phyloP scores from a whole-genome alignment of 2,329 filamentous ascomycete genomes.

The Neofusicoccum sp. region DNA sequence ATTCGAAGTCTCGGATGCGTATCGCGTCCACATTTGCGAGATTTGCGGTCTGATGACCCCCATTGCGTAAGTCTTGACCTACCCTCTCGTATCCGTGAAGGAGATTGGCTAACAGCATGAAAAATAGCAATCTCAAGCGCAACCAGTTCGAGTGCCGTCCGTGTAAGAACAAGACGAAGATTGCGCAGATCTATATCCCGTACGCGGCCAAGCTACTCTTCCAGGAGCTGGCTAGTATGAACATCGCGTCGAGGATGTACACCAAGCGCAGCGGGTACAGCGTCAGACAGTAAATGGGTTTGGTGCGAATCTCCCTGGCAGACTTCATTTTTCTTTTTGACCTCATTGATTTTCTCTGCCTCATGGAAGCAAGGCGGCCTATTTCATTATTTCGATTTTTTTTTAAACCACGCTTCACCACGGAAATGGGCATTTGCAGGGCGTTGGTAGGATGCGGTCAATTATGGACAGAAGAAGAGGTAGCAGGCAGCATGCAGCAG shows the following conservation, averaged over 20 bases:
- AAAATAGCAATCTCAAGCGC: slow-evolving; percentile 78
- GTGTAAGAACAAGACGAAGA: slow-evolving; percentile 99
- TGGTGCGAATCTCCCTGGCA: neutral
- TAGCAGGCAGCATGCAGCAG: neutral
- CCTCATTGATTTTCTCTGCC: neutral
- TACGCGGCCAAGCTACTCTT: slow-evolving; percentile 98
- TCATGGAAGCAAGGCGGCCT: neutral
- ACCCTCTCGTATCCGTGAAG: slow-evolving; percentile 26
- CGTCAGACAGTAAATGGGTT: slow-evolving; percentile 38
- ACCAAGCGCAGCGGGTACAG: slow-evolving; percentile 77
- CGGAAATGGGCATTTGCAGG: slow-evolving; percentile 14
- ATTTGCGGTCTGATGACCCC: slow-evolving; percentile 99
- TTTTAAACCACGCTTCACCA: neutral
- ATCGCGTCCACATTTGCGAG: slow-evolving; percentile 97
- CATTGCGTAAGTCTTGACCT: slow-evolving; percentile 76
- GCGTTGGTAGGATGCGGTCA: slow-evolving; percentile 12
- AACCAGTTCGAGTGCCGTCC: slow-evolving; percentile 94
- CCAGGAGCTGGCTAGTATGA: slow-evolving; percentile 97
- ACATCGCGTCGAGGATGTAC: slow-evolving; percentile 96
- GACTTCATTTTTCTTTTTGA: neutral
- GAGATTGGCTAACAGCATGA: slow-evolving; percentile 24
- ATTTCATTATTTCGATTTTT: neutral
- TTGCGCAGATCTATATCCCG: slow-evolving; percentile 95
- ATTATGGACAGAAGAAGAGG: neutral
- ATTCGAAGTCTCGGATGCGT: slow-evolving; percentile 96